Evolutionary conservation across 2,329 filamentous ascomycete species (phyloP), one percentile per base, ranked within the genome.

Genomic region (Phialemonium atrogriseum): DNA sequence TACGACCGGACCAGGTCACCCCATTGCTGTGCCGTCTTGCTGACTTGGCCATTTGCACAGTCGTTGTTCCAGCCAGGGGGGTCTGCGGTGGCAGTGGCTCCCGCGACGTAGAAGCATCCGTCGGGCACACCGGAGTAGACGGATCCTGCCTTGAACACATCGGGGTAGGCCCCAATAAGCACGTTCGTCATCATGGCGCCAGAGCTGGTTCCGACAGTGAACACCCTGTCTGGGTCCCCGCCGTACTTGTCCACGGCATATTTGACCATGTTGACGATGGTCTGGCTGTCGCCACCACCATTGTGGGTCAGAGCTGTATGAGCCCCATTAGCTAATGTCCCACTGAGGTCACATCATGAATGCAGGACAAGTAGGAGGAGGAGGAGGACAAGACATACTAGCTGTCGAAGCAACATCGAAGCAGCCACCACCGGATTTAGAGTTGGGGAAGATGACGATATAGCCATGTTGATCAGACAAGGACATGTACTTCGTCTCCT

Each of bases 341-440:
- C n/a, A n/a, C n/a, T n/a, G n/a, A n/a, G n/a, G n/a, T n/a, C n/a
- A n/a, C n/a, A n/a, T n/a, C n/a, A 16, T 30, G 15, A 13, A 8
- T 5, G 11, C 8, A n/a, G 27, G n/a, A 24, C 5, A 14, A 9
- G 13, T 16, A 14, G n/a, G 21, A 21, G 12, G 24, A 23, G 12
- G 24, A 24, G 16, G 16, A 14, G 33, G n/a, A n/a, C n/a, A n/a
- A n/a, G 19, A 45, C 47, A 20, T 44, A 52, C 50, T 45, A 20
- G 56, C 60, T 23, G 59, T 59, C 8, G 66, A 72, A 5, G 69
- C 64, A 5, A 78, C 73, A 42, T 79, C 74, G 65, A 73, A 79
- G 54, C 74, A 79, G 25, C 50, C 61, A 23, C 56, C 60, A 10
- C 45, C 47, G 34, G 53, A 58, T 30, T 45, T 56, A 5, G 55